phyloP scores from a whole-genome alignment of 2,329 filamentous ascomycete genomes.

The Aspergillus novofumigatus region DNA sequence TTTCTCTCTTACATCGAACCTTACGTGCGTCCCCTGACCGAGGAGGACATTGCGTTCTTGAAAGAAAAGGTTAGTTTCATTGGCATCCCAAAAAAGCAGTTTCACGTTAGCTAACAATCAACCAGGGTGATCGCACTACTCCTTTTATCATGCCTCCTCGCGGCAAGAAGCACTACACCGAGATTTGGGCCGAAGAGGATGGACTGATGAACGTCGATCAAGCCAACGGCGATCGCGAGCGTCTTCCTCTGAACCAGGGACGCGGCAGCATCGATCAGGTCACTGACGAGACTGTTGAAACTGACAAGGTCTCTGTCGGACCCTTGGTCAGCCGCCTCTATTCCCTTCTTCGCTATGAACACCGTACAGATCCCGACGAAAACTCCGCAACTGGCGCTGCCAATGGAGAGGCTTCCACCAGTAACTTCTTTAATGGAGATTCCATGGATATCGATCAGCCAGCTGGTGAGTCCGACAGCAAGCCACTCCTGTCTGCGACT shows the following conservation, averaged over 20 bases:
- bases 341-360: constrained; percentile 73
- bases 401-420: not conserved
- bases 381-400: constrained; percentile 37
- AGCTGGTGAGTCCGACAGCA: constrained; percentile 44
- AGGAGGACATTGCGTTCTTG: constrained; percentile 91
- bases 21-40: constrained; percentile 81
- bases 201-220: constrained; percentile 71
- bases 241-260: constrained; percentile 72
- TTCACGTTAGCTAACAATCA: constrained; percentile 4
- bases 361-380: constrained; percentile 49
- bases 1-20: constrained; percentile 92
- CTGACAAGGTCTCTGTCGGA: constrained; percentile 82
- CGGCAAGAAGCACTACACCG: constrained; percentile 79
- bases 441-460: constrained; percentile 47
- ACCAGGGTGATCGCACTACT: constrained; percentile 67
- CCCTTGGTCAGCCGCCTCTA: constrained; percentile 80
- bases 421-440: constrained; percentile 44
- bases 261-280: constrained; percentile 83
- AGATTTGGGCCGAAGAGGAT: constrained; percentile 93
- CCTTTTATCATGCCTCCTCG: constrained; percentile 84
- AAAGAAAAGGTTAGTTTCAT: constrained; percentile 61
- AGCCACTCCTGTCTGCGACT: constrained; percentile 63
- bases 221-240: constrained; percentile 58
- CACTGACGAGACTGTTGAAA: constrained; percentile 80
- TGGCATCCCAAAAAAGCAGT: constrained; percentile 12